Base-by-base conservation (phyloP, 352 stramenopile genomes). In the Paralagenidium karlingii region DNA sequence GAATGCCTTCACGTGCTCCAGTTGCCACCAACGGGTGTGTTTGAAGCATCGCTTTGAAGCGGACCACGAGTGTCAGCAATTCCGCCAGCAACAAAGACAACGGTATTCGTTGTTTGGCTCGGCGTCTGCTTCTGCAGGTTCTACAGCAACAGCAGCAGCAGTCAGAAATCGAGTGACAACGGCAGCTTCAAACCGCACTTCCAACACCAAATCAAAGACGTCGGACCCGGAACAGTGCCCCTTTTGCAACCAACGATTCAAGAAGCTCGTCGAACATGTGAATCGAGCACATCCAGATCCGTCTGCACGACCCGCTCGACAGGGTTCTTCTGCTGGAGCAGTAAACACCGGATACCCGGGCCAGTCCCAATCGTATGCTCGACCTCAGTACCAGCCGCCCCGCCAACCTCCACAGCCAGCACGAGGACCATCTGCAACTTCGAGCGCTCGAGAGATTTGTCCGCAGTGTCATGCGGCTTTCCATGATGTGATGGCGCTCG, bases 201-300 rank as follows among this genome's bases (percentile, higher is more conserved):
- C 16, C 4, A 38, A 28, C 24, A 31, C 27, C 9, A 48, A 31
- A 42, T 24, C 45, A 0, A 47, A 76, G 27, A 80, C 55, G 1
- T 59, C 58, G 0, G 58, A 46, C 24, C 64, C 68, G 2, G 70
- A 88, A 24, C 37, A 66, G 26, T 88, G 74, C 18, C 74, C 74
- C 4, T 75, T 83, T 24, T 88, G 74, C 53, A 58, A 79, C 26
- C 57, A 82, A 36, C 69, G 67, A 42, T 88, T 88, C 31, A 40
- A 49, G 9, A 68, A 83, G 30, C 49, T 88, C 18, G 73, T 88
- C 40, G 66, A 61, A 5, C 74, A 88, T 45, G 68, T 85, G 34
- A 83, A 85, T 55, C 61, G 62, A 11, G 59, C 54, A 8, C 74
- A 88, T 45, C 66, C 70, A 8, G 74, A 88, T n/a, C n/a, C n/a